Conservation (phyloP, 225 moss, liverwort and hornwort species). For the Physcomitrellopsis africana region DNA sequence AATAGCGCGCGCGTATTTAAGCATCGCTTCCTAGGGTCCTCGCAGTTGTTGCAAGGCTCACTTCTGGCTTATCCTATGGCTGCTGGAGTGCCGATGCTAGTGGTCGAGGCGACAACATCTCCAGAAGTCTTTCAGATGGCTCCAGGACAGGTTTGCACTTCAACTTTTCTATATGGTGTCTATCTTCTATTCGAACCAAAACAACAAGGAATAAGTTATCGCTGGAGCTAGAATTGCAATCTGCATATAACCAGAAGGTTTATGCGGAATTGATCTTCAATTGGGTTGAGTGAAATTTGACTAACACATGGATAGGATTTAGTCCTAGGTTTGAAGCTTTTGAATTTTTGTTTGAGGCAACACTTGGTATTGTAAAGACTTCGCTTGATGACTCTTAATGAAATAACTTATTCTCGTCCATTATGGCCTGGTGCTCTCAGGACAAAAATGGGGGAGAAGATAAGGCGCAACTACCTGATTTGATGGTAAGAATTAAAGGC, state of each 20-base stretch:
- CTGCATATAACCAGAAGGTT: background rate
- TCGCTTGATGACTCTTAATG: background rate
- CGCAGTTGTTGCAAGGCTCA: constrained; percentile 21
- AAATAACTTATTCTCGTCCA: background rate
- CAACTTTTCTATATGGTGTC: background rate
- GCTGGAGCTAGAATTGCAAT: constrained; percentile 10
- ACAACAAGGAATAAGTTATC: background rate
- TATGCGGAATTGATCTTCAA: background rate
- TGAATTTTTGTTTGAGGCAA: constrained; percentile 1
- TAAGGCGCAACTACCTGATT: constrained; percentile 31
- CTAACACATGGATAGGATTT: background rate
- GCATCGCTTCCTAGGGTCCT: constrained; percentile 11
- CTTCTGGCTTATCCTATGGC: constrained; percentile 13
- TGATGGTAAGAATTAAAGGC: constrained; percentile 24
- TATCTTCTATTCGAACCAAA: background rate
- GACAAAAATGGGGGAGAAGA: constrained; percentile 26
- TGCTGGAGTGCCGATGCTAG: constrained; percentile 23
- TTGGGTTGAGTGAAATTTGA: background rate
- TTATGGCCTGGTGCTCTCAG: constrained; percentile 18
- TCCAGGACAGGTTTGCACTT: constrained; percentile 20
- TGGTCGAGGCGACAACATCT: constrained; percentile 19
- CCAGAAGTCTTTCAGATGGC: constrained; percentile 21
- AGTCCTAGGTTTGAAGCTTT: background rate
- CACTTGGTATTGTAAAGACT: background rate
- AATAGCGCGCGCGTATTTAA: constrained; percentile 11